These are phyloP conservation scores for Sordariomycetes sp. DNA, from an alignment of 2,329 filamentous ascomycete species.

Conservation along the genomic window DNA sequence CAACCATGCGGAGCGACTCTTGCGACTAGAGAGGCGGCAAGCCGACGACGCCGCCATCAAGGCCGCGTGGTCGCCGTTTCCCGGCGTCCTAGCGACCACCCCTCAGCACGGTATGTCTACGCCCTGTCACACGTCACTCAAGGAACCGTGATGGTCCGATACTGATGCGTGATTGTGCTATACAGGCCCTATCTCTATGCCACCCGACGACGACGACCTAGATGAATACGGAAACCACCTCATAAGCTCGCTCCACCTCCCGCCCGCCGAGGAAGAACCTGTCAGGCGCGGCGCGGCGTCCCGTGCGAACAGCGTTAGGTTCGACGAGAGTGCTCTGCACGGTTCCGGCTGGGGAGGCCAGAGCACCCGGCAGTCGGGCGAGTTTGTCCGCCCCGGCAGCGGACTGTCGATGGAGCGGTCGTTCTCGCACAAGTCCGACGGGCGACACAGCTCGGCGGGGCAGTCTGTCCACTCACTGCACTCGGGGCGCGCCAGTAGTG, in stretches of 20 bases:
- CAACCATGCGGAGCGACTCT: conserved; percentile 47
- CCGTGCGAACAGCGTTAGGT: conserved; percentile 90
- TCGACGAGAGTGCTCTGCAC: conserved; percentile 90
- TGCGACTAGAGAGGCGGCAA: conserved; percentile 51
- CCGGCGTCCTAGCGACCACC: conserved; percentile 68
- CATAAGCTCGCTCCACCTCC: conserved; percentile 69
- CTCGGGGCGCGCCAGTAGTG: conserved; percentile 76
- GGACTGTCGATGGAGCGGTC: conserved; percentile 84
- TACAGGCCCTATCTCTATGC: conserved; percentile 70
- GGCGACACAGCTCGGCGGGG: conserved; percentile 84
- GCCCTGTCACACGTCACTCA: neutral
- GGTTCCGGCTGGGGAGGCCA: conserved; percentile 66
- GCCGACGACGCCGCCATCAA: conserved; percentile 58
- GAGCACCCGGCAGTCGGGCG: conserved; percentile 62
- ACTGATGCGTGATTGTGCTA: conserved; percentile 3
- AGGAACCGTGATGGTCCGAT: neutral
- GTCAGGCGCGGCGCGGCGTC: conserved; percentile 77
- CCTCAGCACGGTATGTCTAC: conserved; percentile 68
- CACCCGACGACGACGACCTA: conserved; percentile 72
- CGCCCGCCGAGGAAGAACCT: conserved; percentile 69
- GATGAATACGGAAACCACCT: conserved; percentile 76
- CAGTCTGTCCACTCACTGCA: conserved; percentile 58
- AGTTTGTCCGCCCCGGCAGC: conserved; percentile 69
- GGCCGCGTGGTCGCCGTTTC: conserved; percentile 92
- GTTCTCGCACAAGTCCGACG: conserved; percentile 90